A percentile compares a stretch with the other conserved stretches of the same genome.
Conservation (phyloP, 1,284 basidiomycete species). For the Cutaneotrichosporon sp. region DNA sequence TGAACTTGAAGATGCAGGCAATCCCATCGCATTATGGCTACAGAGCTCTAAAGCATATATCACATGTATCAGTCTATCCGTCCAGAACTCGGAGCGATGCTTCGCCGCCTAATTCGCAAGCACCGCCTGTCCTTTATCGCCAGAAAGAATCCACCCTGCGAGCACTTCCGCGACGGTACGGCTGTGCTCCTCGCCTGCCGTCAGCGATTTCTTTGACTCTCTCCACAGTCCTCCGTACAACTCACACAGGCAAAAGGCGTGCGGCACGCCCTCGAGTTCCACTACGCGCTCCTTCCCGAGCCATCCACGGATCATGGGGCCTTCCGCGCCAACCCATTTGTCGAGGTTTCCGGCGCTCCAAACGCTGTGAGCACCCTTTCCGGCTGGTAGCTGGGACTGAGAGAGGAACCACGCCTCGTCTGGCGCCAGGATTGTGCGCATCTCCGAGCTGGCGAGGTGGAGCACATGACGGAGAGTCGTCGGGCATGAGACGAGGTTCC, state of each 20-base stretch:
- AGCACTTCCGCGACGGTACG: conserved; percentile 33
- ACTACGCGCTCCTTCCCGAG: conserved; percentile 30
- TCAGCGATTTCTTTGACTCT: conserved; percentile 1
- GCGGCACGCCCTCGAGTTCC: conserved; percentile 33
- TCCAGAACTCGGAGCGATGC: too few relatives aligned
- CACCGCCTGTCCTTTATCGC: neutral
- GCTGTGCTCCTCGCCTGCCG: conserved; percentile 29
- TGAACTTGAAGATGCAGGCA: too few relatives aligned
- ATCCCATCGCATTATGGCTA: neutral
- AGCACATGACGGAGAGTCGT: conserved; percentile 37
- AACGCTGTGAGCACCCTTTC: conserved; percentile 25
- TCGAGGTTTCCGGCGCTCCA: conserved; percentile 35
- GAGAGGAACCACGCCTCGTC: conserved; percentile 37
- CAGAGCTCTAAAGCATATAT: neutral
- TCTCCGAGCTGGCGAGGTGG: conserved; percentile 41
- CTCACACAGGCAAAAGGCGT: conserved; percentile 44
- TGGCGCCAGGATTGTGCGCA: conserved; percentile 36
- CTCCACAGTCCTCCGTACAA: neutral
- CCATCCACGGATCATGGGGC: conserved; percentile 28
- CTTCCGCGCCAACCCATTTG: conserved; percentile 44
- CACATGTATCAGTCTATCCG: neutral
- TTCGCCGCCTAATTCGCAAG: too few relatives aligned
- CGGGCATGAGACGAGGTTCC: conserved; percentile 35
- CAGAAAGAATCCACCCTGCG: conserved; percentile 27
- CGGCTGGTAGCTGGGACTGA: conserved; percentile 13